phyloP scores from a whole-genome alignment of 306 rosid genomes.

The Boehmeria nivea region DNA sequence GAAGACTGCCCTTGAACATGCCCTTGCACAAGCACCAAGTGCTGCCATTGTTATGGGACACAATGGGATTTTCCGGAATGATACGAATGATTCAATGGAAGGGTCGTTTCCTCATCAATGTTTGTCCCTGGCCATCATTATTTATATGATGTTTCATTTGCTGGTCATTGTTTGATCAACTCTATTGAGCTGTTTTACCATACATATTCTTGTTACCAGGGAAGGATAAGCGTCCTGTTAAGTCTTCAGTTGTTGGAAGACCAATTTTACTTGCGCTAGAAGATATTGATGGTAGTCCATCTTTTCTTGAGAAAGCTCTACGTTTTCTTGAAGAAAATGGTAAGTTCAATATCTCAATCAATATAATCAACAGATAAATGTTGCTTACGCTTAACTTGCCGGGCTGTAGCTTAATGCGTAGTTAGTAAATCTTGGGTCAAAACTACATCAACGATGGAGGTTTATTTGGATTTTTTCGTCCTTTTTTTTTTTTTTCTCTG shows the following conservation, averaged over 20 bases:
- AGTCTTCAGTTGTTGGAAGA: conserved; percentile 97
- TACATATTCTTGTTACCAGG: conserved; percentile 39
- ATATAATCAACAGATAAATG: no score
- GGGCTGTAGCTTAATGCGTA: no score
- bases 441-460: no score
- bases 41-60: conserved; percentile 99
- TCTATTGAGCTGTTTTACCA: conserved; percentile 11
- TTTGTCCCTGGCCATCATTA: conserved; percentile 37
- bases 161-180: conserved; percentile 2
- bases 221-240: conserved; percentile 90
- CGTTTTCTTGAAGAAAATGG: conserved; percentile 83
- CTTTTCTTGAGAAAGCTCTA: conserved; percentile 97
- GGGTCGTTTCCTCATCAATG: conserved; percentile 90
- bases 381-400: no score
- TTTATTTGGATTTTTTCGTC: no score
- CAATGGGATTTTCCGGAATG: conserved; percentile 86
- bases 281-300: conserved; percentile 99
- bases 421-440: no score
- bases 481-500: no score
- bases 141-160: conserved; percentile 17
- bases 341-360: conserved; percentile 28
- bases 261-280: conserved; percentile 95
- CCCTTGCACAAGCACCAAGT: conserved; percentile 98
- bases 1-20: conserved; percentile 95
- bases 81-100: conserved; percentile 70